These are phyloP conservation scores for Hygrophorus pudorinus DNA, from an alignment of 768 basidiomycete species.

Conservation along the genomic window DNA sequence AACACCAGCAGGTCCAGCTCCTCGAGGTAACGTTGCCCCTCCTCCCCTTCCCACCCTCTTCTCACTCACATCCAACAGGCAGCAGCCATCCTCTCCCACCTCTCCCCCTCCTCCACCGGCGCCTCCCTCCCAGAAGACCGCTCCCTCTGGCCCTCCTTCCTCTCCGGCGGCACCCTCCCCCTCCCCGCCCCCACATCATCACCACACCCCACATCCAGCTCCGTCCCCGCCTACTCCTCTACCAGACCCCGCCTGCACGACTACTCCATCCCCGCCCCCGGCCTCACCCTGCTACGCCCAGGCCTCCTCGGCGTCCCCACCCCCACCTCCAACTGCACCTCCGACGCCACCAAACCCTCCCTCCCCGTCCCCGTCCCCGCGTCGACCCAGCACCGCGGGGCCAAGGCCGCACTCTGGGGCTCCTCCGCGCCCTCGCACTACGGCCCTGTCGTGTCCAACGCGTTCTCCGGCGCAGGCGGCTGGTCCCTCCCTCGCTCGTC, in stretches of 20 bases:
- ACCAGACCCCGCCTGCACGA: slow-evolving; percentile 57
- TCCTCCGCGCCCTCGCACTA: slow-evolving; percentile 20
- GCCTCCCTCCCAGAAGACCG: slow-evolving; percentile 88
- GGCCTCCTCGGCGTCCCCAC: slow-evolving; percentile 36
- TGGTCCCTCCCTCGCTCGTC: slow-evolving; percentile 52
- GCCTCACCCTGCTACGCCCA: slow-evolving; percentile 51
- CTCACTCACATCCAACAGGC: slow-evolving; percentile 38
- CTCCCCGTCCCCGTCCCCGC: slow-evolving; percentile 27
- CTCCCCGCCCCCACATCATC: slow-evolving; percentile 22
- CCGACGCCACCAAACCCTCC: too few relatives aligned
- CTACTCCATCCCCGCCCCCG: slow-evolving; percentile 41
- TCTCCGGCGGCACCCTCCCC: slow-evolving; percentile 62
- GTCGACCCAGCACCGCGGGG: slow-evolving; percentile 17
- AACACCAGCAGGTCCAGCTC: slow-evolving; percentile 95
- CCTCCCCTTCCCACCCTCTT: slow-evolving; percentile 1
- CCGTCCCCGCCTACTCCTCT: slow-evolving; percentile 34
- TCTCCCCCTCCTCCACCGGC: slow-evolving; percentile 55
- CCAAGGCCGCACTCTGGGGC: slow-evolving; percentile 20
- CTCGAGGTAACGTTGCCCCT: slow-evolving; percentile 59
- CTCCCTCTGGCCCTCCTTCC: slow-evolving; percentile 81
- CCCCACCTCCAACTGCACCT: too few relatives aligned
- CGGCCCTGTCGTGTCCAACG: slow-evolving; percentile 11
- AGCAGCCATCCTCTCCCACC: slow-evolving; percentile 88
- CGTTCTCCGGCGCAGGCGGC: slow-evolving; percentile 22
- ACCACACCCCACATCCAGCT: slow-evolving; percentile 34